Conservation (phyloP, 495 filamentous ascomycete species). For the Pseudomonodictys pantanalensis region DNA sequence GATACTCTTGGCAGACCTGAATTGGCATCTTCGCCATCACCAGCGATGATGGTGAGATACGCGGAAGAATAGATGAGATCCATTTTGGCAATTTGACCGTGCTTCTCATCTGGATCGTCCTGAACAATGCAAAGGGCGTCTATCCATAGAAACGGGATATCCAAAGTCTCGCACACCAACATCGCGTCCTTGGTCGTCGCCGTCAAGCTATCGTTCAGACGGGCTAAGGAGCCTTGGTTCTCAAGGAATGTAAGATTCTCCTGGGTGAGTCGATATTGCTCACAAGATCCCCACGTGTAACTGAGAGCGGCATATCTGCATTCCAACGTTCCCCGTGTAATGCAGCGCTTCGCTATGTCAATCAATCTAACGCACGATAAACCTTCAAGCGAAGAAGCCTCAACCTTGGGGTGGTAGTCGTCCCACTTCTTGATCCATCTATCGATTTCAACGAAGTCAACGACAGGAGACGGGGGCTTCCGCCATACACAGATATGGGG, state of each 20-base stretch:
- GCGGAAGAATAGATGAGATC: background rate
- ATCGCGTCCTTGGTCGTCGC: background rate
- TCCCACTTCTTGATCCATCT: too few species aligned
- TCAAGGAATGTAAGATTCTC: background rate
- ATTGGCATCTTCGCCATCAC: background rate
- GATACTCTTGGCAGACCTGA: background rate
- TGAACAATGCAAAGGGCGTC: constrained; percentile 2
- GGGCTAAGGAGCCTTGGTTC: background rate
- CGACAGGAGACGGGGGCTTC: too few species aligned
- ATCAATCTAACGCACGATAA: background rate
- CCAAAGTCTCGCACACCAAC: background rate
- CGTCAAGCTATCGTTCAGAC: background rate
- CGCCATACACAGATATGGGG: too few species aligned
- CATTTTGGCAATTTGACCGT: background rate
- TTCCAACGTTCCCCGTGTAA: background rate
- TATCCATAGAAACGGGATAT: background rate
- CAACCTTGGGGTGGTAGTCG: too few species aligned
- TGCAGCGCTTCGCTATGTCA: background rate
- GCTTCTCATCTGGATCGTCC: background rate
- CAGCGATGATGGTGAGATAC: background rate
- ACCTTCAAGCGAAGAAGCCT: background rate
- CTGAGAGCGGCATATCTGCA: background rate
- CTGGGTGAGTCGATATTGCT: background rate
- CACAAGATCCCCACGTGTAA: background rate
- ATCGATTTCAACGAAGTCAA: too few species aligned